Percentiles rank a stretch among this genome's conserved stretches.
Evolutionary conservation across 495 filamentous ascomycete species (phyloP).

Genomic region (Talaromyces trachyspermus): DNA sequence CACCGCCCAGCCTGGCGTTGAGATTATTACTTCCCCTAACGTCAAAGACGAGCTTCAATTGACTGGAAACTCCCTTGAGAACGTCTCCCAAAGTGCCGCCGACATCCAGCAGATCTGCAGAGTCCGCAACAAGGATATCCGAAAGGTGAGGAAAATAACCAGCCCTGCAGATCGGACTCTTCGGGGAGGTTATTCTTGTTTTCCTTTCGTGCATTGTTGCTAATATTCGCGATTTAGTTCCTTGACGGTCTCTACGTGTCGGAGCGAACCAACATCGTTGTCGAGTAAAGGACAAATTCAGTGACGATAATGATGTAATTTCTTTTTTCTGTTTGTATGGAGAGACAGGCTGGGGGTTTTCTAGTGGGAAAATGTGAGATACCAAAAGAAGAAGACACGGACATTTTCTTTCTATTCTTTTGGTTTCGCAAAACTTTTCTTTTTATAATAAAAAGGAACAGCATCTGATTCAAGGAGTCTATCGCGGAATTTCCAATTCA

Average conservation of each 20-base stretch:
- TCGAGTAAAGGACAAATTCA: conserved; percentile 45
- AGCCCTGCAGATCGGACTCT: too few relatives aligned
- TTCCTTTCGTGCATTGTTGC: conserved; percentile 6
- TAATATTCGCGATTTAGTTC: conserved; percentile 59
- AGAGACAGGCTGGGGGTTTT: background rate
- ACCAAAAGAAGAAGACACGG: background rate
- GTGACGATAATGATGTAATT: conserved; percentile 9
- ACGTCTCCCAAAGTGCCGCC: conserved; percentile 92
- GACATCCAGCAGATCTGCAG: conserved; percentile 99
- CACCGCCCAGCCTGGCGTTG: conserved; percentile 80
- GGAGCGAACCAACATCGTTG: conserved; percentile 88
- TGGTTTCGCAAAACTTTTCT: conserved; percentile 7
- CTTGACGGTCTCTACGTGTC: conserved; percentile 99
- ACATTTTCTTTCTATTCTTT: conserved; percentile 11
- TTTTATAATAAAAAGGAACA: background rate
- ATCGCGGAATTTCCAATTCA: conserved; percentile 2
- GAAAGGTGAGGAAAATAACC: conserved; percentile 68
- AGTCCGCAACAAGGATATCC: conserved; percentile 99
- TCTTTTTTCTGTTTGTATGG: conserved; percentile 5
- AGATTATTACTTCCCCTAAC: conserved; percentile 78
- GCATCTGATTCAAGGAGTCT: conserved; percentile 5
- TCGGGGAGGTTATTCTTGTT: too few relatives aligned
- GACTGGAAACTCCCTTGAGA: conserved; percentile 88
- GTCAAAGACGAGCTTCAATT: conserved; percentile 96
- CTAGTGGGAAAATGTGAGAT: background rate